Percentiles rank a stretch among this genome's conserved stretches.
phyloP scores from a whole-genome alignment of 768 basidiomycete species.

The Naganishia vishniacii region DNA sequence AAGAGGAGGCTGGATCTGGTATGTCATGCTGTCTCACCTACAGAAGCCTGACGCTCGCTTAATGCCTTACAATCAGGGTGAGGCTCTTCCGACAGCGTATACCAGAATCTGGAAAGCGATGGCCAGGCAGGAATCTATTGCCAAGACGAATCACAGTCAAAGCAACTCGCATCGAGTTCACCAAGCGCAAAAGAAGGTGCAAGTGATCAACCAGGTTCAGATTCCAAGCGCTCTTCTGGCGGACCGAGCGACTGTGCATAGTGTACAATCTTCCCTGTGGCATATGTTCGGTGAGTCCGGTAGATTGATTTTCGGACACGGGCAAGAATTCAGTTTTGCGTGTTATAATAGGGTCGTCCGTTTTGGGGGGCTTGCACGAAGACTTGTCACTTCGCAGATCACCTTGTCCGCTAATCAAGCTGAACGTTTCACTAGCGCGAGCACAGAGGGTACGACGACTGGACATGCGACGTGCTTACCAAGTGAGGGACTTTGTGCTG shows the following conservation, averaged over 20 bases:
- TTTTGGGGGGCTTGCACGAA: slow-evolving; percentile 37
- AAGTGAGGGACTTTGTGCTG: background rate
- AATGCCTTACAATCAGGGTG: slow-evolving; percentile 34
- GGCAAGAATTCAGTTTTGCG: background rate
- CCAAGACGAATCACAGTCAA: slow-evolving; percentile 19
- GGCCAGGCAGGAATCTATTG: slow-evolving; percentile 27
- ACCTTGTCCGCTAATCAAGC: slow-evolving; percentile 25
- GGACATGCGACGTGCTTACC: no score
- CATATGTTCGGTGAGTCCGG: slow-evolving; percentile 34
- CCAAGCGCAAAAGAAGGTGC: background rate
- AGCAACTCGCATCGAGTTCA: slow-evolving; percentile 1
- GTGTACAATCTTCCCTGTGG: slow-evolving; percentile 41
- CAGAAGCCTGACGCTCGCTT: background rate
- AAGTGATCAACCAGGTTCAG: background rate
- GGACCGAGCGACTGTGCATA: slow-evolving; percentile 35
- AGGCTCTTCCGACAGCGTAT: slow-evolving; percentile 39
- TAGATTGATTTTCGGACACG: background rate
- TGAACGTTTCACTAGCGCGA: slow-evolving; percentile 34
- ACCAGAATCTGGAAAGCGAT: slow-evolving; percentile 35
- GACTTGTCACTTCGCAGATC: slow-evolving; percentile 33
- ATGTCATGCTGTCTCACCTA: slow-evolving; percentile 11
- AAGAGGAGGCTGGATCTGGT: slow-evolving; percentile 43
- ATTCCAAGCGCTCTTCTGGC: slow-evolving; percentile 22
- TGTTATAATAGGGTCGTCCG: slow-evolving; percentile 28
- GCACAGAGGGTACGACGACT: slow-evolving; percentile 37